Evolutionary conservation across 441 rosid species (phyloP), one percentile per base, ranked within the genome.

Genomic region (Croton setiger): DNA sequence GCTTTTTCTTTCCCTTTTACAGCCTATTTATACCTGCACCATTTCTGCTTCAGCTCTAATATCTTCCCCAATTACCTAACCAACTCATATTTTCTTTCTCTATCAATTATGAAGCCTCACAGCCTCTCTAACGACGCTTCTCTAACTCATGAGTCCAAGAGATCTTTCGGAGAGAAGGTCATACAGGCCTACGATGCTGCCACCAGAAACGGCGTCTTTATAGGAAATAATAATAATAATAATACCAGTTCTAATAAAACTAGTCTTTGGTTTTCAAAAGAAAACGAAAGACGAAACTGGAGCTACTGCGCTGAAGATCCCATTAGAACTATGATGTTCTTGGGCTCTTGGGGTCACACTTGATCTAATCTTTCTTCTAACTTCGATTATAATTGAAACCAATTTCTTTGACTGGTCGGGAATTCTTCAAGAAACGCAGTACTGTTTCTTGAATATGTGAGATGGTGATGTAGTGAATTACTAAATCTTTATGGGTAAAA

Each of bases 291-390:
- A 78, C 76, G 84, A 73, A 82, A 72, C 10, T 51, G 77, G 41
- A 72, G 61, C 55, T 48, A 43, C 35, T n/a, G 15, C 0, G 57
- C 70, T 0, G 84, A 87, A 69, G 88, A 87, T 7, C 92, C 86
- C 41, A 87, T 87, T 60, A 76, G 89, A 74, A 82, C 83, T 48
- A 74, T 87, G 74, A 85, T 87, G 79, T 84, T 87, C 81, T 72
- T 87, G 79, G 85, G 83, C 6, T 78, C 89, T 9, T 87, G 92
- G 88, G 76, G 80, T 74, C 88, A 84, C 54, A 84, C 85, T 2
- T 86, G 65, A 41, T 11, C 4, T 60, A 18, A 56, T 67, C 49
- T 53, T 53, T n/a, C 15, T 53, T 8, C 0, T 21, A 20, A 20
- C 57, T 3, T 51, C 18, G 1, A 6, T 49, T 49, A 51, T 1